Percentiles rank a stretch among this genome's conserved stretches.
phyloP scores from a whole-genome alignment of 2,329 filamentous ascomycete genomes.

The Diplodia mutila region DNA sequence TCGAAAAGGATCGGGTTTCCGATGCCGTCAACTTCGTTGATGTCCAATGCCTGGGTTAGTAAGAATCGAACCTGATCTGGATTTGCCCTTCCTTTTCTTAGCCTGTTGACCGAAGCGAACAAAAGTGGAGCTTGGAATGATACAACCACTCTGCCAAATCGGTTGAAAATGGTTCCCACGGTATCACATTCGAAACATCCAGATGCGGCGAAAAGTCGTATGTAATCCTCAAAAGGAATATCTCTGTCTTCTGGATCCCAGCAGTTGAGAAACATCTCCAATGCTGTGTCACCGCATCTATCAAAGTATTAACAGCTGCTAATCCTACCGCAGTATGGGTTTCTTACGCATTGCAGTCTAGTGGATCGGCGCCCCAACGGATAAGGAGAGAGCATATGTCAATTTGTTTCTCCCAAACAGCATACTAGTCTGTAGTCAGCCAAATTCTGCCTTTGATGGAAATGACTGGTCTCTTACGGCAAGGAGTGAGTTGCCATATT shows the following conservation, averaged over 20 bases:
- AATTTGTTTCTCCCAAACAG: fast-evolving
- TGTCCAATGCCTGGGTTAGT: neutral
- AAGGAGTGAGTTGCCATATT: neutral
- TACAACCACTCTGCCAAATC: fast-evolving
- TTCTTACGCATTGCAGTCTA: neutral
- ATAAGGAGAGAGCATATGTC: neutral
- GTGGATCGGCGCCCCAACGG: neutral
- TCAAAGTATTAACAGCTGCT: fast-evolving
- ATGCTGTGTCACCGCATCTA: neutral
- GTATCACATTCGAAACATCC: neutral
- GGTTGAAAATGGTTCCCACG: neutral
- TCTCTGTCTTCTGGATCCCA: neutral
- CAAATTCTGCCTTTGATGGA: neutral
- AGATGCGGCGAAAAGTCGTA: neutral
- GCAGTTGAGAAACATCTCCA: fast-evolving
- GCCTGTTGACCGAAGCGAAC: fast-evolving
- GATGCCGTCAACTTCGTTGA: too few relatives aligned
- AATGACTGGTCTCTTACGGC: fast-evolving
- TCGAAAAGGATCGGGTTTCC: too few relatives aligned
- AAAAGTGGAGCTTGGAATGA: neutral
- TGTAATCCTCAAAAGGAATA: neutral
- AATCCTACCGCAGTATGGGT: too few relatives aligned
- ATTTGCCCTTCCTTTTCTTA: neutral
- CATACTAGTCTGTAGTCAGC: neutral
- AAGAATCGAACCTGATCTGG: neutral